Conservation (phyloP, 495 filamentous ascomycete genomes). For the Neurospora sp. region DNA sequence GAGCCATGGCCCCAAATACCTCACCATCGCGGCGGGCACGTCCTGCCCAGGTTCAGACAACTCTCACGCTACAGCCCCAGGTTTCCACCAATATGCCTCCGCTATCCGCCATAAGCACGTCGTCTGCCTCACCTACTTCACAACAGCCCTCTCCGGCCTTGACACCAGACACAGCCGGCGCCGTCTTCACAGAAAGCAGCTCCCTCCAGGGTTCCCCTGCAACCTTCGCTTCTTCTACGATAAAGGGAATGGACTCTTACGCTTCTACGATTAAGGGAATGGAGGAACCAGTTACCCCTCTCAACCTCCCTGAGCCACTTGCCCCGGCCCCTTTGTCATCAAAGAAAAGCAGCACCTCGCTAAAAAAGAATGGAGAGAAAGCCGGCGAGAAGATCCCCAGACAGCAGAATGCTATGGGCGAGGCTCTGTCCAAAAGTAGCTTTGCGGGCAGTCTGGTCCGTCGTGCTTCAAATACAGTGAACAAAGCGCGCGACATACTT, state of each 20-base stretch:
- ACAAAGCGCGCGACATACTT: slow-evolving; percentile 14
- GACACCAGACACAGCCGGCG: slow-evolving; percentile 26
- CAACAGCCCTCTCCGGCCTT: slow-evolving; percentile 33
- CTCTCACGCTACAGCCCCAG: slow-evolving; percentile 22
- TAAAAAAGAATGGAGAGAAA: slow-evolving; percentile 12
- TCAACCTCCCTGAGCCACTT: slow-evolving; percentile 37
- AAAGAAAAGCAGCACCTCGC: slow-evolving; percentile 29
- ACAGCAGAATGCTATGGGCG: slow-evolving; percentile 21
- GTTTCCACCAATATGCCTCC: slow-evolving; percentile 19
- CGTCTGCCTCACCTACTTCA: slow-evolving; percentile 31
- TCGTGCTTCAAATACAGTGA: slow-evolving; percentile 34
- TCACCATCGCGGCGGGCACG: slow-evolving; percentile 26
- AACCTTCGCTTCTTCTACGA: slow-evolving; percentile 20
- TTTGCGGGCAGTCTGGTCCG: slow-evolving; percentile 26
- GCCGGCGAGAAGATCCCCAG: not conserved
- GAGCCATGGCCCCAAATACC: slow-evolving; percentile 28
- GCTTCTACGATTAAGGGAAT: slow-evolving; percentile 4
- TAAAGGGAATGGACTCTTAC: slow-evolving; percentile 10
- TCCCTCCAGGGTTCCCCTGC: slow-evolving; percentile 36
- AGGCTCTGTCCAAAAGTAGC: slow-evolving; percentile 9
- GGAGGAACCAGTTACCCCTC: slow-evolving; percentile 7
- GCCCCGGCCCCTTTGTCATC: slow-evolving; percentile 16
- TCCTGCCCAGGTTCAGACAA: slow-evolving; percentile 32
- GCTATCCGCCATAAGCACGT: slow-evolving; percentile 32
- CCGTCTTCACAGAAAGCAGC: slow-evolving; percentile 27